A percentile compares a stretch with the other conserved stretches of the same genome.
These are phyloP conservation scores for Gastrodia elata DNA, from an alignment of 106 monocot species.

Conservation along the genomic window DNA sequence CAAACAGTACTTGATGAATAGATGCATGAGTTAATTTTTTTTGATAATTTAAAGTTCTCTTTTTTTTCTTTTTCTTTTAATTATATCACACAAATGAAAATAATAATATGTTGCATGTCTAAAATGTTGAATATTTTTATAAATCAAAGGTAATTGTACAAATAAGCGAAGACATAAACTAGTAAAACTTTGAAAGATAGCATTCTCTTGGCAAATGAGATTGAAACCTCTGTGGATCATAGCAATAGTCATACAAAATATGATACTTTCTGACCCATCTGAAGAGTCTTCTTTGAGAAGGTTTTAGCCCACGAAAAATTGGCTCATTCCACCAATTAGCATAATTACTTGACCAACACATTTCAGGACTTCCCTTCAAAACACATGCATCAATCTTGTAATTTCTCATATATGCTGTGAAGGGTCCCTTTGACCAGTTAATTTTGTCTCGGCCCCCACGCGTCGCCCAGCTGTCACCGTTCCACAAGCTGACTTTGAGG, in stretches of 20 bases:
- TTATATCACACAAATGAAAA: too few species aligned
- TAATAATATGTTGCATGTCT: too few species aligned
- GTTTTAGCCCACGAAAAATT: slow-evolving; percentile 19
- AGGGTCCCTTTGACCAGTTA: slow-evolving; percentile 59
- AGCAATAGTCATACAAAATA: slow-evolving; percentile 59
- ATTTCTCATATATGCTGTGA: slow-evolving; percentile 33
- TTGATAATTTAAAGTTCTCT: too few species aligned
- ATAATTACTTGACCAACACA: slow-evolving; percentile 25
- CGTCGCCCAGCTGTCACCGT: slow-evolving; percentile 62
- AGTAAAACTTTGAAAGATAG: slow-evolving; percentile 23
- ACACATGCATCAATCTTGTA: slow-evolving; percentile 62
- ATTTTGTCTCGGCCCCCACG: slow-evolving; percentile 52
- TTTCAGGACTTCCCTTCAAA: slow-evolving; percentile 39
- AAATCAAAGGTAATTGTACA: too few species aligned
- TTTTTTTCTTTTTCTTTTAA: too few species aligned
- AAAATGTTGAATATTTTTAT: too few species aligned
- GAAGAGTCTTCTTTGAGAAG: slow-evolving; percentile 45
- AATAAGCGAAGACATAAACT: too few species aligned
- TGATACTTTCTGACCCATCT: slow-evolving; percentile 64
- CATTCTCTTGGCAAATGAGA: slow-evolving; percentile 38
- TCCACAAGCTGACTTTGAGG: slow-evolving; percentile 51
- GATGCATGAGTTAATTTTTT: too few species aligned
- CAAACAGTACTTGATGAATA: too few species aligned
- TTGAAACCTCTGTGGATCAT: slow-evolving; percentile 43
- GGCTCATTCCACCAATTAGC: slow-evolving; percentile 53